Percentiles rank a stretch among this genome's conserved stretches.
Evolutionary conservation across 352 stramenopile genomes (phyloP).

Genomic region (Phytophthora syringae): DNA sequence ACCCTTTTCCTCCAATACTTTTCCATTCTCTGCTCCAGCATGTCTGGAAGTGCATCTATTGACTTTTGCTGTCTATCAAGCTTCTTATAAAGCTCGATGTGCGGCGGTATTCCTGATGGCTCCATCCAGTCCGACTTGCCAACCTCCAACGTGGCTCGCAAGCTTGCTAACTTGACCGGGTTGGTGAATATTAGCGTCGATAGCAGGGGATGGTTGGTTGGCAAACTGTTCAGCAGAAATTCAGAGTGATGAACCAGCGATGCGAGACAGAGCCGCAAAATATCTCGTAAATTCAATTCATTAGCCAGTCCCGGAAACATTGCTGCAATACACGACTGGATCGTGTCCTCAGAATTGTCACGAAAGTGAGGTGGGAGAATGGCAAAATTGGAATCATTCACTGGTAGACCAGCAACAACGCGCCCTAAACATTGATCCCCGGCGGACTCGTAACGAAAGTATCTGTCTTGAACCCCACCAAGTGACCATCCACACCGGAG

Average conservation of each 20-base stretch:
- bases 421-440: slow-evolving; percentile 7
- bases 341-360: too few relatives aligned
- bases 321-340: too few relatives aligned
- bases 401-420: too few relatives aligned
- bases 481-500: slow-evolving; percentile 1
- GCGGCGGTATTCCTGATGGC: slow-evolving; percentile 5
- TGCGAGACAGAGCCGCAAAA: not conserved
- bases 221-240: not conserved
- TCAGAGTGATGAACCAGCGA: not conserved
- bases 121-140: slow-evolving; percentile 8
- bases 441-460: slow-evolving; percentile 6
- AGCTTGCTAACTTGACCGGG: not conserved
- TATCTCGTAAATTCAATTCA: too few relatives aligned
- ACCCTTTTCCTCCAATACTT: slow-evolving; percentile 1
- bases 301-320: too few relatives aligned
- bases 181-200: not conserved
- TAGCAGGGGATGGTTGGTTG: not conserved
- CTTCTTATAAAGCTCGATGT: not conserved
- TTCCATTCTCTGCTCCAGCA: slow-evolving; percentile 7
- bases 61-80: not conserved
- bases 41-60: slow-evolving; percentile 4
- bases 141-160: not conserved
- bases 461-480: too few relatives aligned
- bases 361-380: too few relatives aligned
- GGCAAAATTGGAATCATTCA: too few relatives aligned